Percentiles rank a stretch among this genome's conserved stretches.
Evolutionary conservation across 208 protist genomes (phyloP).

Genomic region (Leptomonas seymouri): DNA sequence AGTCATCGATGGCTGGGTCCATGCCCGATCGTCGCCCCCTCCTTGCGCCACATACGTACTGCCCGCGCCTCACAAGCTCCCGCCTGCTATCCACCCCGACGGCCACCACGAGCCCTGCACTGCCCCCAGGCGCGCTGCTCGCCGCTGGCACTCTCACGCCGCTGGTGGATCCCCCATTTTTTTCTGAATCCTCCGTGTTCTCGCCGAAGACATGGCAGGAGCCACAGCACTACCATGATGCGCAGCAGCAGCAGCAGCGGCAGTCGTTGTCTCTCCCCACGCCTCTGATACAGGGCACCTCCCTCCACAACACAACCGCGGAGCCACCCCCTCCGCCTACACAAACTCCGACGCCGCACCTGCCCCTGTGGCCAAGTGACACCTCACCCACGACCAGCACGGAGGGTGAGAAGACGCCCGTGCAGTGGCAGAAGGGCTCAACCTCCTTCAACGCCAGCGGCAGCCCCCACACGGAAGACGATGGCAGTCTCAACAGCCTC

Average conservation of each 20-base stretch:
- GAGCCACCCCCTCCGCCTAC: no score
- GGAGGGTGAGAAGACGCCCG: no score
- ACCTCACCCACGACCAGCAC: not conserved
- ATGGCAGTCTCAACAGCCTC: not conserved
- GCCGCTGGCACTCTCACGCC: conserved; percentile 2
- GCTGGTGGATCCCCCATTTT: not conserved
- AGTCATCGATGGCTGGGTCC: no score
- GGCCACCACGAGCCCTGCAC: no score
- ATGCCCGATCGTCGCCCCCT: no score
- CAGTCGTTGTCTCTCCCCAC: not conserved
- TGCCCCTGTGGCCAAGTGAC: no score
- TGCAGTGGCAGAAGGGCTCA: not conserved
- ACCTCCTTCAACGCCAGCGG: not conserved
- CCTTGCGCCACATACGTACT: no score
- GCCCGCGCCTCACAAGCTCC: no score
- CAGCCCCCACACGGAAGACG: not conserved
- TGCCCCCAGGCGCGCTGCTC: no score
- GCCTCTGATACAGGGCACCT: not conserved
- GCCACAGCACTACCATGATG: not conserved
- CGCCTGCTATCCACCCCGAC: no score
- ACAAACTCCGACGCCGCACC: no score
- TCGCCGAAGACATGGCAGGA: no score
- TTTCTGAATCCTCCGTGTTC: not conserved
- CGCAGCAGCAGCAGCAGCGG: conserved; percentile 4
- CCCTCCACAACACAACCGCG: not conserved